A percentile compares a stretch with the other conserved stretches of the same genome.
Conservation (phyloP, 2,329 filamentous ascomycete species). For the Colletotrichum truncatum region DNA sequence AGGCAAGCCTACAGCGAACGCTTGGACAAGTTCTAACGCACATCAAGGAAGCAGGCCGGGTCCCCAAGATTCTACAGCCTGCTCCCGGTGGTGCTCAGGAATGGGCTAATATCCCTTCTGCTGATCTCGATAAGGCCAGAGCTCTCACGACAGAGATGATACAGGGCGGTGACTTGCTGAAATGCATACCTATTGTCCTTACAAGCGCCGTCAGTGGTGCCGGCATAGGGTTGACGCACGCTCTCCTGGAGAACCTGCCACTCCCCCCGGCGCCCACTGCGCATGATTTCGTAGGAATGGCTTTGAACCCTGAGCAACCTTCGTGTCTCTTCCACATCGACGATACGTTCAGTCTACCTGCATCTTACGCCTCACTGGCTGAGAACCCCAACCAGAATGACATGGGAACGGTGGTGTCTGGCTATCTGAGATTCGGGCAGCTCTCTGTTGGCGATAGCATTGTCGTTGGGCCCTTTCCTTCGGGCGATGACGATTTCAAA, state of each 20-base stretch:
- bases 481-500: conserved; percentile 59
- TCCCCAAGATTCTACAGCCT: conserved; percentile 76
- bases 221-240: conserved; percentile 84
- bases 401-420: conserved; percentile 80
- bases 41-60: conserved; percentile 79
- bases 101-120: conserved; percentile 63
- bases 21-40: conserved; percentile 78
- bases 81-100: conserved; percentile 59
- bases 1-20: conserved; percentile 72
- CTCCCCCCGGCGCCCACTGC: conserved; percentile 66
- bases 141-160: conserved; percentile 62
- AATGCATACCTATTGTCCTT: conserved; percentile 83
- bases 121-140: conserved; percentile 67
- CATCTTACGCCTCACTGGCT: conserved; percentile 63
- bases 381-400: conserved; percentile 49
- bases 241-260: conserved; percentile 80
- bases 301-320: conserved; percentile 67
- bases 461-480: conserved; percentile 80
- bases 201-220: conserved; percentile 87
- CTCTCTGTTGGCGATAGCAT: conserved; percentile 82
- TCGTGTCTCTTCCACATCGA: conserved; percentile 86
- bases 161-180: conserved; percentile 49
- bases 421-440: conserved; percentile 81
- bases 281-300: conserved; percentile 62
- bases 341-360: conserved; percentile 82